A percentile compares a stretch with the other conserved stretches of the same genome.
phyloP scores from a whole-genome alignment of 306 rosid species.

The Gastrolobium bilobum region DNA sequence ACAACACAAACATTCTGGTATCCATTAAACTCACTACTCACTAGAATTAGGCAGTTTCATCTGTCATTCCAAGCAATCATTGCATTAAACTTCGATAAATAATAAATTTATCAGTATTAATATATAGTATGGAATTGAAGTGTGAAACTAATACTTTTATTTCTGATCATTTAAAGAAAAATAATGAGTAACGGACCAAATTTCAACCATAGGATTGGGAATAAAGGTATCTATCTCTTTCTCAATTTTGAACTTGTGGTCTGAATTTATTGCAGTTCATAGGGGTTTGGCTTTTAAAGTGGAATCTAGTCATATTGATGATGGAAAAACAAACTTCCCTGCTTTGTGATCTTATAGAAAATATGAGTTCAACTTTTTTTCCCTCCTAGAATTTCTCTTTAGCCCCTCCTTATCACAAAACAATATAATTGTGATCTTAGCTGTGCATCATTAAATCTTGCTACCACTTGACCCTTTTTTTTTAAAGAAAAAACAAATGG shows the following conservation, averaged over 20 bases:
- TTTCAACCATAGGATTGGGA: background rate
- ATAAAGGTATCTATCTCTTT: background rate
- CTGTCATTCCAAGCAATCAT: slow-evolving; percentile 6
- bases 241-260: slow-evolving; percentile 10
- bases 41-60: background rate
- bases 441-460: slow-evolving; percentile 16
- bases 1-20: background rate
- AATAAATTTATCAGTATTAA: background rate
- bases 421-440: background rate
- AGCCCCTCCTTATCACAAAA: background rate
- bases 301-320: background rate
- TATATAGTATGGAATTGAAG: background rate
- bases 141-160: too few species aligned
- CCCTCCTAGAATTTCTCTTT: background rate
- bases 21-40: background rate
- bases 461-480: background rate
- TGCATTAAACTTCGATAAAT: background rate
- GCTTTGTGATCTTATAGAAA: slow-evolving; percentile 25
- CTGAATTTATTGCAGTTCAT: background rate
- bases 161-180: background rate
- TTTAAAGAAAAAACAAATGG: background rate
- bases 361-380: background rate
- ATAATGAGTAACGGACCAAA: background rate
- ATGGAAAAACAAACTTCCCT: background rate
- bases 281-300: background rate